phyloP scores from a whole-genome alignment of 2,329 filamentous ascomycete genomes.

The Talaromyces atroroseus region DNA sequence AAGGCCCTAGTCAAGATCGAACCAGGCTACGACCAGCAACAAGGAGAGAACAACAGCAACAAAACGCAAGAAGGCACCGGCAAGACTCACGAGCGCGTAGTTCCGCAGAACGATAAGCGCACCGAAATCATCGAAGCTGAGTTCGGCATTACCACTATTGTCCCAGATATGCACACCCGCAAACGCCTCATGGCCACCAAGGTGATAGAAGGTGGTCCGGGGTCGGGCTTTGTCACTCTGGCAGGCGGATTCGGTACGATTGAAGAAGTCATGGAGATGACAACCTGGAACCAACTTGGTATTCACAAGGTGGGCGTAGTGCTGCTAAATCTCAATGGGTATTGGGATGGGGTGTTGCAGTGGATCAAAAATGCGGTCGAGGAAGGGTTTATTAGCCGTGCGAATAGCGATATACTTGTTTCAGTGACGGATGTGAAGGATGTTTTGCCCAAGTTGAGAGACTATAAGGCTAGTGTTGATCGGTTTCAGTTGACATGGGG shows the following conservation, averaged over 20 bases:
- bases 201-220: slow-evolving; percentile 73
- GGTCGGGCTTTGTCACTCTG: slow-evolving; percentile 83
- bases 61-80: slow-evolving; percentile 46
- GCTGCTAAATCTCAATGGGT: slow-evolving; percentile 80
- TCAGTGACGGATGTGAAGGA: slow-evolving; percentile 68
- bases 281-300: slow-evolving; percentile 90
- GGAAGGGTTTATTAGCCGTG: slow-evolving; percentile 68
- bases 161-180: slow-evolving; percentile 91
- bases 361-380: slow-evolving; percentile 75
- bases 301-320: slow-evolving; percentile 79
- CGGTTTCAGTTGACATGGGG: slow-evolving; percentile 80
- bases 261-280: slow-evolving; percentile 94
- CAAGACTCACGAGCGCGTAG: slow-evolving; percentile 48
- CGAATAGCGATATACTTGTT: slow-evolving; percentile 70
- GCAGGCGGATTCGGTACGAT: slow-evolving; percentile 89
- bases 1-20: slow-evolving; percentile 76
- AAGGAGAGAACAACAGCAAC: slow-evolving; percentile 1
- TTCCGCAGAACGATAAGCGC: slow-evolving; percentile 27
- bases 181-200: slow-evolving; percentile 91
- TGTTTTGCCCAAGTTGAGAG: slow-evolving; percentile 62
- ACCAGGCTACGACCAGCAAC: slow-evolving; percentile 22
- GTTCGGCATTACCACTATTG: slow-evolving; percentile 82
- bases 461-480: slow-evolving; percentile 70
- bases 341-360: slow-evolving; percentile 78
- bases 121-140: slow-evolving; percentile 34